A percentile compares a stretch with the other conserved stretches of the same genome.
Conservation (phyloP, 352 stramenopile genomes). For the Saprolegnia diclina region DNA sequence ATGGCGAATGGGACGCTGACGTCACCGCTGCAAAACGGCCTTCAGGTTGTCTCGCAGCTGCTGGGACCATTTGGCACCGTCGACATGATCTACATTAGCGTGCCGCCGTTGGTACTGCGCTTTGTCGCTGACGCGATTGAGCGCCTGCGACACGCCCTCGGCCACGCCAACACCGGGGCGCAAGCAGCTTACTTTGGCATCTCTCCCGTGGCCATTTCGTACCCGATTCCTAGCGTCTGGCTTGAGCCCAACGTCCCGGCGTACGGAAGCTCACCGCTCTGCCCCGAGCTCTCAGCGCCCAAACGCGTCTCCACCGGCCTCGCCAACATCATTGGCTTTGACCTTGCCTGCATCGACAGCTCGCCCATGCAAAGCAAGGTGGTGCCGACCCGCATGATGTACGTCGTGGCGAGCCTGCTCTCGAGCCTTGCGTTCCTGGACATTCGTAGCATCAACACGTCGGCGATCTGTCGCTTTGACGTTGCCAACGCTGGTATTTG, state of each 20-base stretch:
- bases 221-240: background rate
- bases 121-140: background rate
- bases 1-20: background rate
- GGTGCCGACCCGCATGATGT: background rate
- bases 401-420: background rate
- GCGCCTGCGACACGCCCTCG: background rate
- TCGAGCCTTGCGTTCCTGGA: no score
- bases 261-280: background rate
- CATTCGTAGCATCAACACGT: background rate
- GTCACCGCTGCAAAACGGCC: background rate
- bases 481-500: background rate
- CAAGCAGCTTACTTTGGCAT: conserved; percentile 15
- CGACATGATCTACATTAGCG: background rate
- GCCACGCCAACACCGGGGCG: background rate
- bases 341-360: background rate
- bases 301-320: background rate
- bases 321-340: background rate
- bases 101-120: background rate
- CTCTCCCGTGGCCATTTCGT: background rate
- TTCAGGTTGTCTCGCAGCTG: background rate
- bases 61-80: conserved; percentile 12
- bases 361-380: background rate
- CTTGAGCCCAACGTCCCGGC: background rate
- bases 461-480: background rate
- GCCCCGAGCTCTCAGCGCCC: background rate